Evolutionary conservation across 2,329 filamentous ascomycete species (phyloP).

Genomic region (Lasiodiplodia citricola): DNA sequence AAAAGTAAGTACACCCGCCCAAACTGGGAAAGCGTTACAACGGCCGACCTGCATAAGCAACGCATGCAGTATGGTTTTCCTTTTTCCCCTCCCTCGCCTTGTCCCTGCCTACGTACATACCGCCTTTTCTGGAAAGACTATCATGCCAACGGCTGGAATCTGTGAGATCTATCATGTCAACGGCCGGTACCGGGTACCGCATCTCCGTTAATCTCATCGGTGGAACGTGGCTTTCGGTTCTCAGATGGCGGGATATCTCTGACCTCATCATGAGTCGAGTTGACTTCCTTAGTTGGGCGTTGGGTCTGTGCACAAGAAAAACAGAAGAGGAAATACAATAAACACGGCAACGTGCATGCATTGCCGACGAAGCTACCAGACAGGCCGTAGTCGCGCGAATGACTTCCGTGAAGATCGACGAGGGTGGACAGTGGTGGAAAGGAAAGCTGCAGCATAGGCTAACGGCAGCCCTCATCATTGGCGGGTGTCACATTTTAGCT

Average conservation of each 20-base stretch:
- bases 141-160: not conserved
- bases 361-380: not conserved
- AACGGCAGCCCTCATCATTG: not conserved
- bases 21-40: constrained; percentile 1
- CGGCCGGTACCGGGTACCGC: not conserved
- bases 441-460: not conserved
- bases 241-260: not conserved
- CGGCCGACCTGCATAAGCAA: constrained; percentile 10
- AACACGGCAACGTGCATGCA: not conserved
- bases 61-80: not conserved
- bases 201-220: constrained; percentile 5
- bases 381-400: constrained; percentile 5
- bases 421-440: not conserved
- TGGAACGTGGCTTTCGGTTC: constrained; percentile 6
- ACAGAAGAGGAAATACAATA: not conserved
- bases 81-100: not conserved
- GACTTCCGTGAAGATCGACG: constrained; percentile 18
- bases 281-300: not conserved
- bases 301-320: not conserved
- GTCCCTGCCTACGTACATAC: not conserved
- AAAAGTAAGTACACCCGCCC: not conserved
- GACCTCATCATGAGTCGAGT: not conserved
- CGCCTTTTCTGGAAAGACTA: not conserved
- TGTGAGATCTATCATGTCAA: constrained; percentile 6
- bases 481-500: not conserved